A percentile compares a stretch with the other conserved stretches of the same genome.
Conservation (phyloP, 495 filamentous ascomycete species). For the Penicillium longicatenatum region DNA sequence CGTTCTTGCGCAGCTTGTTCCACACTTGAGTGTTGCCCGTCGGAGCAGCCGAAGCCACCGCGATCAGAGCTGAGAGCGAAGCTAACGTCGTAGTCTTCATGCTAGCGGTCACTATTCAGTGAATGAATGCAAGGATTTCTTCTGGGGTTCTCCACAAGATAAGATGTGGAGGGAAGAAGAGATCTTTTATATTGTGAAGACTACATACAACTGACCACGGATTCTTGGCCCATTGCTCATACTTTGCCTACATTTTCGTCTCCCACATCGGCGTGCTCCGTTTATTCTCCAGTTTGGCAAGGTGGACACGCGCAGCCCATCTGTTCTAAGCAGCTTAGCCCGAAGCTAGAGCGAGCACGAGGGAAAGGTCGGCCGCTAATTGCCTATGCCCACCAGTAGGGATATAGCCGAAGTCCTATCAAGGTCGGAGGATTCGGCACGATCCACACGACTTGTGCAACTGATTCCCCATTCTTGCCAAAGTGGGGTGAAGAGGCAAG, state of each 20-base stretch:
- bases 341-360: constrained; percentile 19
- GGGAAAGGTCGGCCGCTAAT: constrained; percentile 14
- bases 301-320: neutral
- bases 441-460: constrained; percentile 9
- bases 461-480: constrained; percentile 4
- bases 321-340: constrained; percentile 4
- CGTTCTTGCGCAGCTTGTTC: constrained; percentile 33
- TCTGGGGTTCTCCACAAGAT: neutral
- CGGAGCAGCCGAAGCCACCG: constrained; percentile 20
- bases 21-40: constrained; percentile 22
- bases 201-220: neutral
- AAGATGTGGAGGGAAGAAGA: neutral
- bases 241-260: neutral
- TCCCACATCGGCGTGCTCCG: neutral
- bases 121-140: neutral
- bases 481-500: neutral
- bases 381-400: neutral
- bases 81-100: constrained; percentile 25
- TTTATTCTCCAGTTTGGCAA: neutral
- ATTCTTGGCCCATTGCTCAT: neutral
- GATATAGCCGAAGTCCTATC: constrained; percentile 5
- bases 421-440: constrained; percentile 3
- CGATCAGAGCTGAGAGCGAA: constrained; percentile 19
- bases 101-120: neutral
- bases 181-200: neutral